These are phyloP conservation scores for Phoma sp. DNA, from an alignment of 2,329 filamentous ascomycete genomes.

Conservation along the genomic window DNA sequence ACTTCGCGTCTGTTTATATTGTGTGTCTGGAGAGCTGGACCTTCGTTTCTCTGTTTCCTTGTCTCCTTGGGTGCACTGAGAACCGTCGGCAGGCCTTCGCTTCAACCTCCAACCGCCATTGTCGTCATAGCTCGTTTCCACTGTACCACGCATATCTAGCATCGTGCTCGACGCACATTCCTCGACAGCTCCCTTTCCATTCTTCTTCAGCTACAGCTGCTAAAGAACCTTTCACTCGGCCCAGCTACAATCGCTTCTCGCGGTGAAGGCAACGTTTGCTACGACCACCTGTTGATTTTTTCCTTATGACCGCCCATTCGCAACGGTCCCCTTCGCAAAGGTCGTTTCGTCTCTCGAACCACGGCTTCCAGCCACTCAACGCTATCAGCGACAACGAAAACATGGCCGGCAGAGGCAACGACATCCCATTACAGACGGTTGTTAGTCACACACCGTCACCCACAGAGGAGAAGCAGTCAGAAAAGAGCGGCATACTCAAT, in stretches of 20 bases:
- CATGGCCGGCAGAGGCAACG: conserved; percentile 59
- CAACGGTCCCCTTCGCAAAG: conserved; percentile 39
- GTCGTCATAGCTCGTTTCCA: conserved; percentile 25
- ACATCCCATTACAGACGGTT: conserved; percentile 67
- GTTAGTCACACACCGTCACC: conserved; percentile 54
- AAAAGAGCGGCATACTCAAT: conserved; percentile 50
- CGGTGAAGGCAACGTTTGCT: conserved; percentile 21
- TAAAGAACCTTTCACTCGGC: conserved; percentile 10
- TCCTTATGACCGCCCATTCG: conserved; percentile 28
- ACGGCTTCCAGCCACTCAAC: conserved; percentile 47
- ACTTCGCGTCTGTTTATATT: conserved; percentile 20
- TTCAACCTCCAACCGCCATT: conserved; percentile 27
- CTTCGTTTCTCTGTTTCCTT: conserved; percentile 32
- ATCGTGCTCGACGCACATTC: conserved; percentile 47
- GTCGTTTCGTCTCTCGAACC: conserved; percentile 43
- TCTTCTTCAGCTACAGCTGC: conserved; percentile 12
- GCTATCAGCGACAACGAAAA: conserved; percentile 33
- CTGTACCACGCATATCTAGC: conserved; percentile 21
- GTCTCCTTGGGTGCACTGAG: conserved; percentile 14
- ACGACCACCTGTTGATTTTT: conserved; percentile 17
- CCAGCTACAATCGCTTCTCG: conserved; percentile 15
- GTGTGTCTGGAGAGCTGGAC: conserved; percentile 28
- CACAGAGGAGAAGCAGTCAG: conserved; percentile 42
- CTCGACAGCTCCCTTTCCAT: conserved; percentile 22
- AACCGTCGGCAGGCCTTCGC: conserved; percentile 40